A percentile compares a stretch with the other conserved stretches of the same genome.
These are phyloP conservation scores for Nadsonia commutata DNA, from an alignment of 1,139 yeast species.

Conservation along the genomic window DNA sequence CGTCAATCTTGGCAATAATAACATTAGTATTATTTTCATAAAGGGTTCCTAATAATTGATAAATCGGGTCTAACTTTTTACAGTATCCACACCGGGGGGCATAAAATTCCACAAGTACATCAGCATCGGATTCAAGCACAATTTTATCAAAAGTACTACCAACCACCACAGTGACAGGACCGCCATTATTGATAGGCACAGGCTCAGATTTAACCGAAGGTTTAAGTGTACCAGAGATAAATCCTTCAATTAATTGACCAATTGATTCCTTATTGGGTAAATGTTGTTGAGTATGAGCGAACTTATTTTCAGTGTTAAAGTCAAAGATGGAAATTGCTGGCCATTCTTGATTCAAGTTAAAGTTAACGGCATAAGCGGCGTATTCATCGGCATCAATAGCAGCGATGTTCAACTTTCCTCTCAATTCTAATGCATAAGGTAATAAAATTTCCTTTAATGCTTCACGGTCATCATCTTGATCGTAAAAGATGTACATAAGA, in stretches of 20 bases:
- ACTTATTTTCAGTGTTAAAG: constrained; percentile 51
- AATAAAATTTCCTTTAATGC: constrained; percentile 37
- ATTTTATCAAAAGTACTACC: constrained; percentile 69
- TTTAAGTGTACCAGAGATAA: constrained; percentile 44
- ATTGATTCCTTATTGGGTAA: constrained; percentile 33
- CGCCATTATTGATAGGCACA: constrained; percentile 59
- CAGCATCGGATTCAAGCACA: constrained; percentile 56
- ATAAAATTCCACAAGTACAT: constrained; percentile 82
- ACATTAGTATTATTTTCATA: constrained; percentile 33
- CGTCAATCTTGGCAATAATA: constrained; percentile 74
- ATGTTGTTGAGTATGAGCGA: constrained; percentile 36
- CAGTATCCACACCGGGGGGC: constrained; percentile 99
- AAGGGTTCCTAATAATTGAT: constrained; percentile 71
- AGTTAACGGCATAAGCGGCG: constrained; percentile 81
- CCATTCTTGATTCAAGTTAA: constrained; percentile 74
- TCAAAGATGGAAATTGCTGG: constrained; percentile 90
- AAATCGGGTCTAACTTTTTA: constrained; percentile 84
- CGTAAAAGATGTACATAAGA: constrained; percentile 78
- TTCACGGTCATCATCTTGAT: constrained; percentile 49
- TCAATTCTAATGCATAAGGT: constrained; percentile 54
- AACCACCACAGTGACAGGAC: constrained; percentile 65
- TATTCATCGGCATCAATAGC: constrained; percentile 69
- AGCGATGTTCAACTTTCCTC: constrained; percentile 78
- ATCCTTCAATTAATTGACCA: constrained; percentile 49
- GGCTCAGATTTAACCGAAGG: constrained; percentile 79